These are phyloP conservation scores for Fusarium redolens DNA, from an alignment of 2,329 filamentous ascomycete genomes.

Conservation along the genomic window DNA sequence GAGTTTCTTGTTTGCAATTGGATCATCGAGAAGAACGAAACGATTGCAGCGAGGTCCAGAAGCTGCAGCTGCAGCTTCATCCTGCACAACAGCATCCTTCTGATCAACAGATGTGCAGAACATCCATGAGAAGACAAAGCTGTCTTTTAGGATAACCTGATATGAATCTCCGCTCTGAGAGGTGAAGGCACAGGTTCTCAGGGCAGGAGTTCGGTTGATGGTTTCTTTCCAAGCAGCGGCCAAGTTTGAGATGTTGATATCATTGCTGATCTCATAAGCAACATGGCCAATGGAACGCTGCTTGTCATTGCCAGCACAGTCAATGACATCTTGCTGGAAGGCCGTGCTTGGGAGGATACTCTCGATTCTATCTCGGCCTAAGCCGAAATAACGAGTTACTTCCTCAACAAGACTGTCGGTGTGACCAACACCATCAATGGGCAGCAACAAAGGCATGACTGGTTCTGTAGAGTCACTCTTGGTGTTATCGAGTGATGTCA, in stretches of 20 bases:
- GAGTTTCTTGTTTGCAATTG: background rate
- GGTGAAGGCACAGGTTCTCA: background rate
- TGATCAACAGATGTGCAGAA: background rate
- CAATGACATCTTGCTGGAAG: conserved; percentile 6
- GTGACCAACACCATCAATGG: background rate
- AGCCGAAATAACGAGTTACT: background rate
- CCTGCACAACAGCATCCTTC: background rate
- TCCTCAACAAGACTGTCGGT: background rate
- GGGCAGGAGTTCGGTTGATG: background rate
- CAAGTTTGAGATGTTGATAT: background rate
- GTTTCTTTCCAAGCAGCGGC: conserved; percentile 14
- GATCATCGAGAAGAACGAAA: conserved; percentile 4
- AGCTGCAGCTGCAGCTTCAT: conserved; percentile 3
- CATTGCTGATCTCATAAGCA: background rate
- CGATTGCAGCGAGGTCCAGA: conserved; percentile 12
- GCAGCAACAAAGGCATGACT: background rate
- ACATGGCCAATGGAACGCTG: background rate
- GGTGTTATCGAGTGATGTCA: background rate
- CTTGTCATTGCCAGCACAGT: background rate
- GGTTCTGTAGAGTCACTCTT: background rate
- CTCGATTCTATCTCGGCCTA: conserved; percentile 2
- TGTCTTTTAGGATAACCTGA: background rate
- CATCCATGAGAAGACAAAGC: conserved; percentile 15
- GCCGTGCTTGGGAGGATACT: background rate
- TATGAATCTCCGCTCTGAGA: background rate